Base-by-base conservation (phyloP, 805 yeast species). In the Citeromyces matritensis region DNA sequence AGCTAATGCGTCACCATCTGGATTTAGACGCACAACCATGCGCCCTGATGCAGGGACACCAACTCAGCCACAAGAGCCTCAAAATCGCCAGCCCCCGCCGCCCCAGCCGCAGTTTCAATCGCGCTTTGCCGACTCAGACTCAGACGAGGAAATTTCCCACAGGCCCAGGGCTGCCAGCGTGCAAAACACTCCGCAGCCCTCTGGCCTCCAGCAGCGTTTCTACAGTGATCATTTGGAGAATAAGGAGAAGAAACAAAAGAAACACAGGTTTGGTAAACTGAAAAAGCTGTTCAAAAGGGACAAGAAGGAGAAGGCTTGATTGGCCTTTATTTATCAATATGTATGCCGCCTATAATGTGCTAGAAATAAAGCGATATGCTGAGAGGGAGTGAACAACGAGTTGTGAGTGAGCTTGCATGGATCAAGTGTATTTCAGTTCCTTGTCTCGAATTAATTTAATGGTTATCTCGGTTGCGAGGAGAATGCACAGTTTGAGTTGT, bases 201-300 rank as follows among this genome's bases (percentile, higher is more conserved):
- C n/a, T n/a, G n/a, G n/a, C 29, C 30, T 21, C 31, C 30, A n/a
- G 1, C 38, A 37, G 9, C 38, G 52, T 26, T 47, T 43, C 36
- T 47, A 45, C 35, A 48, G 53, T 32, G 51, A 44, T 31, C 49
- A 44, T 27, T 38, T 39, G 17, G 30, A 10, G 10, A 14, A 14
- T 8, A 35, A 29, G n/a, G 33, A 23, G 29, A 30, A 12, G 23
- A 43, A 42, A 13, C 44, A 43, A 27, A 50, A 53, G 42, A 54
- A 54, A 40, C 46, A 48, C 36, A 42, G 47, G 15, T 53, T 51
- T 30, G 49, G 51, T 10, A 51, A 45, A 36, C 47, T 55, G 26
- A 51, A 55, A 33, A 55, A 50, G 38, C 34, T 55, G 13, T 55
- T 55, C 35, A 53, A 57, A 6, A 41, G 34, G 26, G 44, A 37